Conservation (phyloP, 225 moss, liverwort and hornwort species). For the Climacium dendroides region DNA sequence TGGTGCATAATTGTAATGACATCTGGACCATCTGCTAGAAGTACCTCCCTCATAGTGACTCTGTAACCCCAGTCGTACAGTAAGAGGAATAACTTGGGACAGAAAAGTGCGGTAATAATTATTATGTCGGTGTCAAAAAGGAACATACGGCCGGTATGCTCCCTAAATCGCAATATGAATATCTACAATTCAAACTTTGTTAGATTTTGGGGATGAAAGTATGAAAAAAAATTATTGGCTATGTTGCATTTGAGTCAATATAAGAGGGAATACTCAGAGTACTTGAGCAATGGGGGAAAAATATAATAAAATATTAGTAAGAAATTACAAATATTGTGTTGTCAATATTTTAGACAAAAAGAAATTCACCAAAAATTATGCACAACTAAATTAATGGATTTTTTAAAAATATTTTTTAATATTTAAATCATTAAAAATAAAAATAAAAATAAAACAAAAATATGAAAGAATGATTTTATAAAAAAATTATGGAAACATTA, state of each 20-base stretch:
- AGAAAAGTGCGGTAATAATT: no score
- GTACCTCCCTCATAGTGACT: no score
- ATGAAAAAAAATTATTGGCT: not conserved
- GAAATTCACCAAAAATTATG: not conserved
- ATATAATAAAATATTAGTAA: not conserved
- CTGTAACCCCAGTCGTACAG: no score
- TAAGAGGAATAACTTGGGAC: no score
- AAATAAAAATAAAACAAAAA: no score
- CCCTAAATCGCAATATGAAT: no score
- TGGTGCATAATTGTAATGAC: no score
- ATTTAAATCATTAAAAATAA: not conserved
- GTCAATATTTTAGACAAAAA: not conserved
- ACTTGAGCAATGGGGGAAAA: not conserved
- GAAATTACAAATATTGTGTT: not conserved
- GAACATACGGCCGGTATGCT: no score
- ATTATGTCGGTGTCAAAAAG: no score
- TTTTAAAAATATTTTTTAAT: not conserved
- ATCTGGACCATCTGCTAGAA: no score
- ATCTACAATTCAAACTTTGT: not conserved
- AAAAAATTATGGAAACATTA: not conserved
- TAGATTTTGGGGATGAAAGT: not conserved
- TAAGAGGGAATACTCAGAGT: not conserved
- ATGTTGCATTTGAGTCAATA: not conserved
- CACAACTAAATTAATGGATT: rapidly evolving
- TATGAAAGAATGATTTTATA: not conserved